Base-by-base conservation (phyloP, 2,329 filamentous ascomycete species). In the Lecanicillium sp. region DNA sequence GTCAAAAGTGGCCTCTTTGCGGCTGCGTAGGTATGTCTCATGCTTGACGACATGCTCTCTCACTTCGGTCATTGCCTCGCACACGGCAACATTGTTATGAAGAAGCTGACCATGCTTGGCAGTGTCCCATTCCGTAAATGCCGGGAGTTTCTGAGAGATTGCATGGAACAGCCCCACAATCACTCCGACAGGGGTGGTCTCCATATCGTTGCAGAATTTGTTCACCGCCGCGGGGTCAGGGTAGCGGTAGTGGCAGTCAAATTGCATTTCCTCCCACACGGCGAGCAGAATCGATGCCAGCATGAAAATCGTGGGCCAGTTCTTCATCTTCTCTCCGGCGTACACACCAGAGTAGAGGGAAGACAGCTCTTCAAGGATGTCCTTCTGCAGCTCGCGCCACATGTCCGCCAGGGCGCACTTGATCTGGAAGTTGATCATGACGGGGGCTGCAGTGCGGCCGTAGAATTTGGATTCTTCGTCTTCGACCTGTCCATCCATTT, bases 381-480 rank as follows among this genome's bases (percentile, higher is more conserved):
- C 90, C 69, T 94, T 94, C 62, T 96, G 89, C 42, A 97, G 72
- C 62, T 95, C 89, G 48, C 90, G 88, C 90, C 90, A 97, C 87
- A 96, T 94, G 55, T 94, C 88, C 49, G 89, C 90, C 66, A 97
- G 81, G 39, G 89, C 89, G 55, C 86, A 92, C 76, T 97, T 97
- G 71, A 97, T 88, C 69, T 96, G 87, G 77, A 96, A 96, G 72
- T 96, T 97, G 77, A 97, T 94, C 89, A 97, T 94, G 58, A 96
- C 89, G 11, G 90, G 90, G 13, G 90, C 90, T 46, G 95, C 81
- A 27, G 84, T 89, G 70, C 90, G 90, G 55, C 89, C 89, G 52
- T 77, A 83, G 71, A 84, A 96, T 59, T 87, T 92, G 49, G 87
- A 94, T 39, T 82, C 77, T 53, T 86, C 79, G 54, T 92, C 85